phyloP scores from a whole-genome alignment of 1,284 basidiomycete genomes.

The Trichosporon sp. region DNA sequence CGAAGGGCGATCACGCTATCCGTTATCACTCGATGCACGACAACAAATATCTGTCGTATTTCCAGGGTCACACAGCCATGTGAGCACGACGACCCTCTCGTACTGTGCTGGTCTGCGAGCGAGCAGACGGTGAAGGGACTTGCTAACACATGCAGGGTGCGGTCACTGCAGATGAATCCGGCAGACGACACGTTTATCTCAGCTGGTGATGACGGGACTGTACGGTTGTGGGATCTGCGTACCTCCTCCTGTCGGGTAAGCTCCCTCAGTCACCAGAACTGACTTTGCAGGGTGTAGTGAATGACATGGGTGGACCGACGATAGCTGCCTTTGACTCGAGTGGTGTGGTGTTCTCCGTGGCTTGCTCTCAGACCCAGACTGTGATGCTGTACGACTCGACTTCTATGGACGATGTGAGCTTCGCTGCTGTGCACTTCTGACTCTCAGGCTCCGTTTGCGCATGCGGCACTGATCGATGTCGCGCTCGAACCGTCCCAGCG shows the following conservation, averaged over 20 bases:
- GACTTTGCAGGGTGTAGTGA: conserved; percentile 56
- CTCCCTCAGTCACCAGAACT: background rate
- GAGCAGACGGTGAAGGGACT: background rate
- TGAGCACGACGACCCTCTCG: conserved; percentile 36
- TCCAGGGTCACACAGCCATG: conserved; percentile 85
- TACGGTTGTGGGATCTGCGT: conserved; percentile 95
- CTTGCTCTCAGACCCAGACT: conserved; percentile 74
- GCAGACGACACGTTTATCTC: conserved; percentile 95
- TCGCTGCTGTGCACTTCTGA: background rate
- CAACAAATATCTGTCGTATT: conserved; percentile 94
- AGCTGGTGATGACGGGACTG: conserved; percentile 87
- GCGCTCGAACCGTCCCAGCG: conserved; percentile 74
- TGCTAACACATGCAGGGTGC: conserved; percentile 62
- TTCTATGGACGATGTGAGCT: conserved; percentile 74
- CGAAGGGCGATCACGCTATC: conserved; percentile 85
- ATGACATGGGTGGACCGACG: conserved; percentile 65
- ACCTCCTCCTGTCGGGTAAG: conserved; percentile 68
- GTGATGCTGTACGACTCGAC: conserved; percentile 86
- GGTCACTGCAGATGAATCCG: conserved; percentile 89
- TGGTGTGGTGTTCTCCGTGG: conserved; percentile 90
- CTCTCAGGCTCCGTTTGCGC: conserved; percentile 72
- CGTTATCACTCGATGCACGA: conserved; percentile 94
- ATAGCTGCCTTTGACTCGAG: conserved; percentile 87
- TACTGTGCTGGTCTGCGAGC: no score
- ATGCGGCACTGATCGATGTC: conserved; percentile 76